Conservation (phyloP, 2,329 filamentous ascomycete genomes). For the Fusarium continuum region DNA sequence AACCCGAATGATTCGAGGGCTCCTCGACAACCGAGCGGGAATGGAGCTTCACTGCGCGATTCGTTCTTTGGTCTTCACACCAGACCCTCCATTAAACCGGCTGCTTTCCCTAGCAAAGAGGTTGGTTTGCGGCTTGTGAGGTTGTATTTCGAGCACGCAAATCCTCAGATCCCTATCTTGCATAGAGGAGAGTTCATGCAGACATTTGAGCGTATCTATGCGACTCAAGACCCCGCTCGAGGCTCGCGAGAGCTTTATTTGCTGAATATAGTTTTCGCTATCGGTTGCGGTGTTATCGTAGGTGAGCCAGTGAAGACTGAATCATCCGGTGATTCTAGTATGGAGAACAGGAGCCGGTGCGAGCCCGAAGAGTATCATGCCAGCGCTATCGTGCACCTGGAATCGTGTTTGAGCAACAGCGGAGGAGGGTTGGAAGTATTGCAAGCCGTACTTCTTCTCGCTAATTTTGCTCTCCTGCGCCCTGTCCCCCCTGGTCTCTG, state of each 20-base stretch:
- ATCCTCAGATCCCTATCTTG: conserved; percentile 93
- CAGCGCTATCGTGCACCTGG: conserved; percentile 89
- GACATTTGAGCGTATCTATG: conserved; percentile 84
- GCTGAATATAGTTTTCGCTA: conserved; percentile 96
- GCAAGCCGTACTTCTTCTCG: conserved; percentile 89
- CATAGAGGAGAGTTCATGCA: conserved; percentile 90
- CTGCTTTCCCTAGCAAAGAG: conserved; percentile 81
- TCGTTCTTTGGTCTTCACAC: conserved; percentile 98
- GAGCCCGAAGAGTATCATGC: conserved; percentile 97
- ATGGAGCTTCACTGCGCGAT: conserved; percentile 86
- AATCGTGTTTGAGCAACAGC: conserved; percentile 83
- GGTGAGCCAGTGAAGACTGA: conserved; percentile 66
- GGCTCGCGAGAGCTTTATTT: conserved; percentile 88
- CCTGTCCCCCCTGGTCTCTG: conserved; percentile 93
- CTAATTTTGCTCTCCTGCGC: conserved; percentile 88
- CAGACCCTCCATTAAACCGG: conserved; percentile 85
- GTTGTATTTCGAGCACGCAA: conserved; percentile 95
- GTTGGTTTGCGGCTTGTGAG: conserved; percentile 77
- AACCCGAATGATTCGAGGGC: conserved; percentile 49
- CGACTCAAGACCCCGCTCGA: conserved; percentile 70
- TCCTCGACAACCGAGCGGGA: conserved; percentile 38
- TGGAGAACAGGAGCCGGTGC: conserved; percentile 54
- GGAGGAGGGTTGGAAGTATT: conserved; percentile 92
- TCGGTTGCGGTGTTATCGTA: conserved; percentile 92
- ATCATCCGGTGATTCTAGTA: conserved; percentile 47